Evolutionary conservation across 306 rosid genomes (phyloP).

Genomic region (Astragalus membranaceus): DNA sequence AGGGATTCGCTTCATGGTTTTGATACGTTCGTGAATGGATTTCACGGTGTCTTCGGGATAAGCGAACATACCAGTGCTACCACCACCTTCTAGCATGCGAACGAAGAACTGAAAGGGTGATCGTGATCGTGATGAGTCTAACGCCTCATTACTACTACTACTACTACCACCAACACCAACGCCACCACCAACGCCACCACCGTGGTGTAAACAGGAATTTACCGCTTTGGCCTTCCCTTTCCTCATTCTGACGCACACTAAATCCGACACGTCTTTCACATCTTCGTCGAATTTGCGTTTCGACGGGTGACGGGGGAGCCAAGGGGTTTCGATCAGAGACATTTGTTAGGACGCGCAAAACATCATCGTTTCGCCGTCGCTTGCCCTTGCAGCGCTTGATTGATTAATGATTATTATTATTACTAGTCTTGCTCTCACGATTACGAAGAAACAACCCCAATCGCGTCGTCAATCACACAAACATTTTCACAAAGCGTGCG

Average conservation of each 20-base stretch:
- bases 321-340: conserved; percentile 53
- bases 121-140: too few relatives aligned
- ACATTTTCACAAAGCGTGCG: too few relatives aligned
- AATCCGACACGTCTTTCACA: conserved; percentile 30
- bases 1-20: conserved; percentile 51
- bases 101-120: conserved; percentile 60
- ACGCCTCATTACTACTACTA: neutral
- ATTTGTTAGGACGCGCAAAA: conserved; percentile 42
- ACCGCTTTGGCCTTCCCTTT: conserved; percentile 46
- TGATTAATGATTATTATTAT: too few relatives aligned
- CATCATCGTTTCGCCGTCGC: neutral
- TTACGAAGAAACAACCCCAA: too few relatives aligned
- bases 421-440: neutral
- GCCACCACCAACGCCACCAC: neutral
- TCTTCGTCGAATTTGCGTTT: conserved; percentile 71
- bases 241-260: conserved; percentile 63
- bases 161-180: neutral
- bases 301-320: conserved; percentile 40
- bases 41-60: conserved; percentile 47
- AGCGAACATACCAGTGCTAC: conserved; percentile 59
- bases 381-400: too few relatives aligned
- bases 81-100: conserved; percentile 47
- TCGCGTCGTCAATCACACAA: too few relatives aligned
- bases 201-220: conserved; percentile 8
- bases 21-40: conserved; percentile 60